Base-by-base conservation (phyloP, 2,329 filamentous ascomycete species). In the Aureobasidium sp. region DNA sequence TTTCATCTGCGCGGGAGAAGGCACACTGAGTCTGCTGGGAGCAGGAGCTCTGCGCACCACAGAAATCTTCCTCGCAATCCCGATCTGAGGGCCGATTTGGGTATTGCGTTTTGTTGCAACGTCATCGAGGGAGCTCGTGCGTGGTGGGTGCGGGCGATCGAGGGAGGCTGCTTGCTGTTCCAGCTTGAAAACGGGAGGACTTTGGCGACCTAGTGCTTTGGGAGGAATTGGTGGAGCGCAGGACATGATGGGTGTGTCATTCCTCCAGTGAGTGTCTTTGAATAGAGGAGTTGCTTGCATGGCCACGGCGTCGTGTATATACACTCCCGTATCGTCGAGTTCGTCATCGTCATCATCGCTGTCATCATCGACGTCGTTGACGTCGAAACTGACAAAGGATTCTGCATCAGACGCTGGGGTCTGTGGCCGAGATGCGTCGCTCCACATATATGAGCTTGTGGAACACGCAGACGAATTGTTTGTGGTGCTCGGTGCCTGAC, bases 21-120 rank as follows among this genome's bases (percentile, higher is more conserved):
- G 25, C 17, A 45, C 48, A 49, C 42, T 47, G 37, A 49, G 25
- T 37, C 37, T 36, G 15, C 48, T 48, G 20, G 42, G 41, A 20
- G 60, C 31, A 22, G 39, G 6, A 41, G 29, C 48, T 37, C 48
- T 52, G 29, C 48, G 47, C 29, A 53, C 48, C 17, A 72, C 68
- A 36, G 67, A 69, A 31, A 71, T 69, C 57, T 70, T 67, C 31
- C 70, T 48, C 3, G 70, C 70, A 2, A 72, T 68, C 14, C 63
- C 64, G 9, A 72, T 69, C 47, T 70, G 70, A 11, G 57, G 57
- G 41, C 36, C 44, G 5, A 36, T 22, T 7, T 15, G n/a, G 12
- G 44, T 49, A 36, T 60, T 51, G 44, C 36, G 57, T 17, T 60
- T 49, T 17, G 44, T 45, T 1, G 45, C 45, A 17, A 17, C 27